phyloP scores from a whole-genome alignment of 495 filamentous ascomycete species.

The Amniculicola lignicola region DNA sequence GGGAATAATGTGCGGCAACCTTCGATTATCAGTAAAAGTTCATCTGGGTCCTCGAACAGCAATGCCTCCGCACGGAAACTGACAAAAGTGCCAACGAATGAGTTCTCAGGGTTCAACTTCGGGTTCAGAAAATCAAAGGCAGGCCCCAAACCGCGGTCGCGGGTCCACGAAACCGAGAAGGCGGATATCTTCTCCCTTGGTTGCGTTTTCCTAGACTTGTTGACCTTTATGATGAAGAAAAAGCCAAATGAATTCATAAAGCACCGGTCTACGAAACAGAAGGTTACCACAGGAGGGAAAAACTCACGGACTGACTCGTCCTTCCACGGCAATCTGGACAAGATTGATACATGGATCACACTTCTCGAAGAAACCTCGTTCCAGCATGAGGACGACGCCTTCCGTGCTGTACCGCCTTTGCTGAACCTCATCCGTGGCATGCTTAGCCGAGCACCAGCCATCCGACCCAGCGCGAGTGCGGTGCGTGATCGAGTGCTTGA shows the following conservation, averaged over 20 bases:
- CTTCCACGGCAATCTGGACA: constrained; percentile 77
- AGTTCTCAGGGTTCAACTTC: constrained; percentile 34
- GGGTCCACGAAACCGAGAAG: constrained; percentile 33
- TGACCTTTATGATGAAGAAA: constrained; percentile 71
- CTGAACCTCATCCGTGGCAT: constrained; percentile 38
- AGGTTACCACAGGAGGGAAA: constrained; percentile 32
- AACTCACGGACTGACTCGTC: constrained; percentile 54
- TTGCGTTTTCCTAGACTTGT: constrained; percentile 64
- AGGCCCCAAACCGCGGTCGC: constrained; percentile 19
- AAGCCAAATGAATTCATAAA: constrained; percentile 66
- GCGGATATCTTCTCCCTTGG: constrained; percentile 78
- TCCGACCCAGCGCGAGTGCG: constrained; percentile 36
- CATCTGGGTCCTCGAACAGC: constrained; percentile 18
- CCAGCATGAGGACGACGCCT: constrained; percentile 29
- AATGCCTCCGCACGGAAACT: constrained; percentile 18
- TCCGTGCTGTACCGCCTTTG: constrained; percentile 36
- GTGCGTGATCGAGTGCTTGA: constrained; percentile 37
- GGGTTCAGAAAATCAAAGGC: constrained; percentile 24
- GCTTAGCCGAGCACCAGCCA: constrained; percentile 35
- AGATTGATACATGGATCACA: constrained; percentile 75
- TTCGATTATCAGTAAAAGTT: constrained; percentile 29
- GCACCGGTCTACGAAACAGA: constrained; percentile 70
- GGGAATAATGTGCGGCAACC: constrained; percentile 14
- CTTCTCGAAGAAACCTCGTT: constrained; percentile 52
- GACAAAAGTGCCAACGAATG: constrained; percentile 22